Percentiles rank a stretch among this genome's conserved stretches.
Evolutionary conservation across 73 alveolate genomes (phyloP).

Genomic region (Breviolum minutum): DNA sequence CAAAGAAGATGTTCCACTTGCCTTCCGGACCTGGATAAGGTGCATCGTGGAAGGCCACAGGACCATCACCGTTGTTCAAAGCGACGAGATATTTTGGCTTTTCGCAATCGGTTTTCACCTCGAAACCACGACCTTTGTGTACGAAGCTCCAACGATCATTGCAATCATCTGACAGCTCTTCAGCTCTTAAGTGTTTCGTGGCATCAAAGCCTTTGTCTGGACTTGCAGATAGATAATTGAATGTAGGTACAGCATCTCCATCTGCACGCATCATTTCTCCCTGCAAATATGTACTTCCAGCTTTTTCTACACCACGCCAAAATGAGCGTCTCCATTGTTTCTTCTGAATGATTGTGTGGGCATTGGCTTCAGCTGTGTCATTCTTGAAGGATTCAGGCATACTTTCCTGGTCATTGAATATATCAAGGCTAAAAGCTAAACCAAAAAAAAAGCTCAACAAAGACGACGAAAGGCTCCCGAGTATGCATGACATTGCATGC

Average conservation of each 20-base stretch:
- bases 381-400: constrained; percentile 81
- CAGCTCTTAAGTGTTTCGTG: constrained; percentile 35
- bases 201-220: constrained; percentile 60
- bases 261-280: constrained; percentile 86
- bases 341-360: constrained; percentile 34
- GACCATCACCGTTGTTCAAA: constrained; percentile 81
- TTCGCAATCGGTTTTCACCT: constrained; percentile 66
- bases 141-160: constrained; percentile 70
- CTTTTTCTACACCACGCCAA: constrained; percentile 75
- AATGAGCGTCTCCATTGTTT: constrained; percentile 76
- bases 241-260: constrained; percentile 54
- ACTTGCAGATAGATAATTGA: constrained; percentile 38
- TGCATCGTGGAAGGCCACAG: constrained; percentile 40
- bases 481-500: neutral
- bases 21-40: constrained; percentile 49
- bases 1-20: constrained; percentile 60
- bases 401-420: neutral
- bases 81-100: constrained; percentile 51
- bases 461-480: neutral
- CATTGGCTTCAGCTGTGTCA: constrained; percentile 33
- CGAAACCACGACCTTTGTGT: constrained; percentile 72
- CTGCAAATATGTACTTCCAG: constrained; percentile 71
- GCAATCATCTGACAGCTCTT: constrained; percentile 82
- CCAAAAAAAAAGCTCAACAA: neutral
- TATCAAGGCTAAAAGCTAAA: neutral